A percentile compares a stretch with the other conserved stretches of the same genome.
Conservation (phyloP, 2,329 filamentous ascomycete genomes). For the Aureobasidium pullulans region DNA sequence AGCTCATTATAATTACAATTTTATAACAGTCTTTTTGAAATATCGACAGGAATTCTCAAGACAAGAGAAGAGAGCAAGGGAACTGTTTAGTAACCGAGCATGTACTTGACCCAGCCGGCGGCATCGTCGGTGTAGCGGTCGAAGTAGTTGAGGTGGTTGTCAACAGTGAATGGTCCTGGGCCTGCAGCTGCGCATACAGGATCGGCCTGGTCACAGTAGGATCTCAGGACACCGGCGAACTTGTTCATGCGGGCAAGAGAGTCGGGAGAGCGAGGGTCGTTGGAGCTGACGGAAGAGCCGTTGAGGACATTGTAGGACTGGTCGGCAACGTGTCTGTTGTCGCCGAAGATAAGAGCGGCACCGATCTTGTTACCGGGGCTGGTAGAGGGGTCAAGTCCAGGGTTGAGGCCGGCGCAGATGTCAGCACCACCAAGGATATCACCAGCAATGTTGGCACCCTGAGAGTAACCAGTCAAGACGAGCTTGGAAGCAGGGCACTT, state of each 20-base stretch:
- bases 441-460: constrained; percentile 27
- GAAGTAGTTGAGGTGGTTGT: constrained; percentile 34
- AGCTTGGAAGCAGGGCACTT: constrained; percentile 22
- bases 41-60: not conserved
- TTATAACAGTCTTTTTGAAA: not conserved
- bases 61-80: not conserved
- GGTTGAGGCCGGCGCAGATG: constrained; percentile 37
- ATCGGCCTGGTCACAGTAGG: constrained; percentile 33
- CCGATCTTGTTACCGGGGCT: constrained; percentile 17
- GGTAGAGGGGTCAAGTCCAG: constrained; percentile 21
- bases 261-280: constrained; percentile 26
- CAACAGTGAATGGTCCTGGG: constrained; percentile 26
- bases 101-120: constrained; percentile 20
- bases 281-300: constrained; percentile 19
- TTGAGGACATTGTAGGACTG: constrained; percentile 24
- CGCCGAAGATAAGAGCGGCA: constrained; percentile 23
- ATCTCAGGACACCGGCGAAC: constrained; percentile 19
- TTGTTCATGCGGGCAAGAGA: constrained; percentile 16
- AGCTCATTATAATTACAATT: constrained; percentile 2
- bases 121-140: constrained; percentile 25
- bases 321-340: constrained; percentile 23
- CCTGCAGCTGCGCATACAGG: constrained; percentile 23
- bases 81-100: constrained; percentile 3
- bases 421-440: constrained; percentile 17
- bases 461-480: constrained; percentile 24